These are phyloP conservation scores for Hyphopichia buzzinii DNA, from an alignment of 1,139 yeast genomes.

Conservation along the genomic window DNA sequence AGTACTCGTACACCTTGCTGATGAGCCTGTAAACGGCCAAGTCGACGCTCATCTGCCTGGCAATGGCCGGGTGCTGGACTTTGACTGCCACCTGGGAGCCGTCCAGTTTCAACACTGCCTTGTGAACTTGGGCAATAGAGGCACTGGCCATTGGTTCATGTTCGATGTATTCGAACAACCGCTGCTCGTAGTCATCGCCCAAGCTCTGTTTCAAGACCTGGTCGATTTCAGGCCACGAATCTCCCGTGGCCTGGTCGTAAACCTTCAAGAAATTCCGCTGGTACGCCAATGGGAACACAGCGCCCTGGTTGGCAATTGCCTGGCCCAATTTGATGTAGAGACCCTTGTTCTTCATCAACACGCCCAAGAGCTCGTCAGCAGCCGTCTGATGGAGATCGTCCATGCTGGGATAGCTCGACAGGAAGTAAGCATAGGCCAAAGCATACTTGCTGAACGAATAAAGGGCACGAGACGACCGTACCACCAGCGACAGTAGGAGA, in stretches of 20 bases:
- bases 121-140: conserved; percentile 72
- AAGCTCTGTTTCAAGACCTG: conserved; percentile 41
- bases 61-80: conserved; percentile 63
- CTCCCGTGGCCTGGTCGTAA: conserved; percentile 72
- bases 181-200: conserved; percentile 45
- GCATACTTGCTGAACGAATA: conserved; percentile 53
- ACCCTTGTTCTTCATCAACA: conserved; percentile 62
- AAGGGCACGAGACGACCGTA: conserved; percentile 54
- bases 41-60: conserved; percentile 57
- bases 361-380: conserved; percentile 52
- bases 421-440: conserved; percentile 55
- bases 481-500: conserved; percentile 46
- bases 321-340: conserved; percentile 75
- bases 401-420: conserved; percentile 35
- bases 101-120: conserved; percentile 43
- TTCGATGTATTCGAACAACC: conserved; percentile 46
- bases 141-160: conserved; percentile 67
- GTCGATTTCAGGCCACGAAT: conserved; percentile 57
- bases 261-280: conserved; percentile 53
- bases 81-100: conserved; percentile 66
- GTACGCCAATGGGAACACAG: conserved; percentile 61
- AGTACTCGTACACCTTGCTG: conserved; percentile 52
- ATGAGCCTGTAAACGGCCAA: conserved; percentile 54
- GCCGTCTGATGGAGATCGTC: conserved; percentile 59
- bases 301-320: conserved; percentile 70